phyloP scores from a whole-genome alignment of 345 rosid species.

The Cardiospermum halicacabum region DNA sequence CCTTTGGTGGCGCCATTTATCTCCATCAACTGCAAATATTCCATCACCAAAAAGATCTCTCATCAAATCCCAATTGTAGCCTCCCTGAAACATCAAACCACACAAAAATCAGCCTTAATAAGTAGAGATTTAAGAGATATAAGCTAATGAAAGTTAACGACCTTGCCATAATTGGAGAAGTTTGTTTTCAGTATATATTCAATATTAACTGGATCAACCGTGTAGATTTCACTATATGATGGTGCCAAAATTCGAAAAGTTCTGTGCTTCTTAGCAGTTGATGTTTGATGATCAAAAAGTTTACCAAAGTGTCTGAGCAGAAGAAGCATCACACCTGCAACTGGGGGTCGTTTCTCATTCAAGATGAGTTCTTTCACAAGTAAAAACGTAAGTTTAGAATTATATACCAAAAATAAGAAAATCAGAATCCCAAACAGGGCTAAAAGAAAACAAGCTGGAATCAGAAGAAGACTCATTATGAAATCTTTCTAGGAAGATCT shows the following conservation, averaged over 20 bases:
- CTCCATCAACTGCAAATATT: slow-evolving; percentile 38
- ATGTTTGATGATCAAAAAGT: slow-evolving; percentile 35
- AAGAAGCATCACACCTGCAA: slow-evolving; percentile 30
- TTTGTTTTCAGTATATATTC: slow-evolving; percentile 42
- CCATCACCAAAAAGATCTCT: slow-evolving; percentile 43
- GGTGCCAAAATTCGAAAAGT: slow-evolving; percentile 27
- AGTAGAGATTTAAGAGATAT: neutral
- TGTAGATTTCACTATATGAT: slow-evolving; percentile 31
- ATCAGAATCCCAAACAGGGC: slow-evolving; percentile 14
- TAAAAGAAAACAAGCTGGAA: slow-evolving; percentile 13
- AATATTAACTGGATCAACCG: slow-evolving; percentile 32
- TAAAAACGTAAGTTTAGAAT: slow-evolving; percentile 4
- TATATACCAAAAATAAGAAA: slow-evolving; percentile 1
- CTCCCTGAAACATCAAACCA: slow-evolving; percentile 23
- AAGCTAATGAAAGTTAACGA: neutral
- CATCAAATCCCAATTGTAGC: slow-evolving; percentile 29
- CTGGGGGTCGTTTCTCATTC: slow-evolving; percentile 31
- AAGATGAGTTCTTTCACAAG: slow-evolving; percentile 22
- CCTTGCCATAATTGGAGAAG: slow-evolving; percentile 41
- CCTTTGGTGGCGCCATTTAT: slow-evolving; percentile 38
- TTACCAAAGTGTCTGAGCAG: slow-evolving; percentile 25
- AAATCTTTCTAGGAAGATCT: neutral
- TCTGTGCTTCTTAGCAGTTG: slow-evolving; percentile 20
- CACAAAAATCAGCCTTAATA: neutral
- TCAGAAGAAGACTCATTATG: slow-evolving; percentile 18